These are phyloP conservation scores for Purpureocillium takamizusanense DNA, from an alignment of 2,329 filamentous ascomycete species.

Conservation along the genomic window DNA sequence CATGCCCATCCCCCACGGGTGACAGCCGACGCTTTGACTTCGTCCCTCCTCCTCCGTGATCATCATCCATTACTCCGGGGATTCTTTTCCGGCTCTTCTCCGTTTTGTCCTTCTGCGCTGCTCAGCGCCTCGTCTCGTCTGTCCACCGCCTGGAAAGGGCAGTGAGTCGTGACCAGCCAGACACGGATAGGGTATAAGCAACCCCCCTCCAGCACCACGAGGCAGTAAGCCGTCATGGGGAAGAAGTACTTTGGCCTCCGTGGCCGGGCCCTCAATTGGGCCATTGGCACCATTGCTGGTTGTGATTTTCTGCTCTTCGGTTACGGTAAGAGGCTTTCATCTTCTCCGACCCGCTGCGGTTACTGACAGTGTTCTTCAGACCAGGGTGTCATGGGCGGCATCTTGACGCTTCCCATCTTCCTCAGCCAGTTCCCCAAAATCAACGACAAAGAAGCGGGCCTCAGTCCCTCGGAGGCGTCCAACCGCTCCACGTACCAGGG, in stretches of 20 bases:
- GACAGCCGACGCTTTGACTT: background rate
- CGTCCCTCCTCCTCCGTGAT: background rate
- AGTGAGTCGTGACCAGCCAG: too few species aligned
- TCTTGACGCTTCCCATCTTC: conserved; percentile 59
- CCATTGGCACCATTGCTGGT: conserved; percentile 62
- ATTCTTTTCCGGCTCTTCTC: too few species aligned
- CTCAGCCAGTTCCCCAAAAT: conserved; percentile 46
- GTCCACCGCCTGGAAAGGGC: too few species aligned
- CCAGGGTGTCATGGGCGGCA: conserved; percentile 67
- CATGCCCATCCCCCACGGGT: background rate
- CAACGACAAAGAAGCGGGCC: conserved; percentile 31
- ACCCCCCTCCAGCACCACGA: too few species aligned
- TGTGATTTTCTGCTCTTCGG: conserved; percentile 60
- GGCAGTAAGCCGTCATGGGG: conserved; percentile 11
- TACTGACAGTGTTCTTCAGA: conserved; percentile 35
- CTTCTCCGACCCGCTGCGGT: background rate
- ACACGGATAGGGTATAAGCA: too few species aligned
- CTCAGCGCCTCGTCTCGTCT: too few species aligned
- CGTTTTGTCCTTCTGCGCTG: too few species aligned
- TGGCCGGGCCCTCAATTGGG: conserved; percentile 57
- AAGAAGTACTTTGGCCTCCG: conserved; percentile 54
- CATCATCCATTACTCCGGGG: too few species aligned
- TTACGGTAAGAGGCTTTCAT: conserved; percentile 31
- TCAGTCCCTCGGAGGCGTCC: conserved; percentile 21
- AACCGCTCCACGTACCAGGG: conserved; percentile 42